Conservation (phyloP, 73 alveolate genomes). For the Strombidium stylifer region DNA sequence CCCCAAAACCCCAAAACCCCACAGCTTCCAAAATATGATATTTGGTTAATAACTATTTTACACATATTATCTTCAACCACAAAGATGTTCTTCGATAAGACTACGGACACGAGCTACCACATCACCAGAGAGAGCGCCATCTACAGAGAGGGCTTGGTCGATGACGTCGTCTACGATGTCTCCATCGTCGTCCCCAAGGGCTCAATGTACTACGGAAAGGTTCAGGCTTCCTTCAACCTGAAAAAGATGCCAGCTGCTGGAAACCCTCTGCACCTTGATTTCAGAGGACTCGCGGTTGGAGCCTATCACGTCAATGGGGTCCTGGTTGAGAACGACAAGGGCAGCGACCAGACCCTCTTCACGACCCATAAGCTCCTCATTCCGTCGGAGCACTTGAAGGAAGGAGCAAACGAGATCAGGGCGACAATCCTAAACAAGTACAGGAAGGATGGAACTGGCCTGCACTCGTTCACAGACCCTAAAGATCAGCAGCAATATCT, state of each 20-base stretch:
- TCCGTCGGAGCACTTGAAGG: constrained; percentile 1
- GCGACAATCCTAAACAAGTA: constrained; percentile 25
- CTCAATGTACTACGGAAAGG: constrained; percentile 6
- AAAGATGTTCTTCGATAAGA: constrained; percentile 30
- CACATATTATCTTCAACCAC: too few relatives aligned
- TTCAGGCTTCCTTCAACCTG: background rate
- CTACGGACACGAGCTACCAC: constrained; percentile 18
- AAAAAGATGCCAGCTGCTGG: constrained; percentile 2
- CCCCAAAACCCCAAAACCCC: too few relatives aligned
- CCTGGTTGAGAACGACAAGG: background rate
- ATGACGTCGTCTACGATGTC: constrained; percentile 23
- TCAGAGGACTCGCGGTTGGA: constrained; percentile 38
- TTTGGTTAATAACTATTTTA: too few relatives aligned
- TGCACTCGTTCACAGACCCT: constrained; percentile 41
- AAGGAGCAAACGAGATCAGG: background rate
- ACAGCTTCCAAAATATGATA: too few relatives aligned
- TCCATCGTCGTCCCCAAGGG: constrained; percentile 38
- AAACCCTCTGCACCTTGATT: constrained; percentile 36
- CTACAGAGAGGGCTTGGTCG: constrained; percentile 16
- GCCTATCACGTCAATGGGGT: constrained; percentile 19
- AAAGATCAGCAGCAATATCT: constrained; percentile 44
- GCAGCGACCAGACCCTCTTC: background rate
- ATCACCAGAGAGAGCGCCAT: constrained; percentile 17
- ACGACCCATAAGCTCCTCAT: constrained; percentile 27
- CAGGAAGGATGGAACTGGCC: constrained; percentile 50